Base-by-base conservation (phyloP, 1,139 yeast genomes). In the Pichia sp. region DNA sequence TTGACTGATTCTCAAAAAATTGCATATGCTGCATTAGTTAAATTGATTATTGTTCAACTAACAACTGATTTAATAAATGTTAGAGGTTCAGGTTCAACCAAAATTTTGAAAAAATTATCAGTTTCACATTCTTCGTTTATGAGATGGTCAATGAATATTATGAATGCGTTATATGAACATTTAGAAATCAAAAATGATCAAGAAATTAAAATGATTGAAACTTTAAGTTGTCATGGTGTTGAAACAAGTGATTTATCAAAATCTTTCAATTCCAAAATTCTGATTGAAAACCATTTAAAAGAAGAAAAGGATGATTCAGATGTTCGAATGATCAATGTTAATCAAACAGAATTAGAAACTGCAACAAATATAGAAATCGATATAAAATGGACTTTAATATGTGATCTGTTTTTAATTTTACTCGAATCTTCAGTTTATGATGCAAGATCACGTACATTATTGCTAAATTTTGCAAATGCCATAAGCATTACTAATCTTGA, bases 401-500 rank as follows among this genome's bases (percentile, higher is more conserved):
- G 98, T 62, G 98, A 93, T 60, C 64, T 93, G 41, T 88, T 91
- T 56, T 65, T 93, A 33, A 71, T 87, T 4, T 67, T 91, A 3
- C 65, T 91, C 18, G 79, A 89, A 40, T 95, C 89, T 49, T 89
- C 96, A 0, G 75, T 79, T 41, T 93, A 88, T 59, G 99, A 93
- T 60, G 67, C 96, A 11, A 72, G 98, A 33, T 88, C 97, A 4
- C 70, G 97, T 46, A 73, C 93, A 0, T 64, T 91, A 18, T 64
- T 93, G 11, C 65, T 83, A 36, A 63, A 66, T 24, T 88, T 89
- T 56, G 91, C 91, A 0, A 56, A 67, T 2, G 66, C 71, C 7
- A 63, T 93, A 27, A 76, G 75, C 1, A 73, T 89, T 6, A 55
- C 73, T 0, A 53, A 66, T 13, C 58, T 86, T 22, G 97, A 89